phyloP scores from a whole-genome alignment of 257 asterid species.

The Voacanga thouarsii region DNA sequence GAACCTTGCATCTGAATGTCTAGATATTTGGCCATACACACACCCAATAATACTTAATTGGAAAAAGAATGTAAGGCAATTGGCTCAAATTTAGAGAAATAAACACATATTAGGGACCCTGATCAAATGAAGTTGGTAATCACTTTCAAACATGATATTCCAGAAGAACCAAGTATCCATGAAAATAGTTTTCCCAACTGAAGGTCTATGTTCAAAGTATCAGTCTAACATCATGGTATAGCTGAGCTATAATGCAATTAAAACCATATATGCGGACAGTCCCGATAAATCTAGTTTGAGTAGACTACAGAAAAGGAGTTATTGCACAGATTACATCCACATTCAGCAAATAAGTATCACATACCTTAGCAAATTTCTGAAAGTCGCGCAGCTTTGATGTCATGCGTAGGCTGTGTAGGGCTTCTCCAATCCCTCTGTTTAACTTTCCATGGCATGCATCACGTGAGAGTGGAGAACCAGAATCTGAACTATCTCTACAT shows the following conservation, averaged over 20 bases:
- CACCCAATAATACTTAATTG: not conserved
- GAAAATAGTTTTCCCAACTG: not conserved
- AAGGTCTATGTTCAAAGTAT: not conserved
- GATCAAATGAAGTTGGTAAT: not conserved
- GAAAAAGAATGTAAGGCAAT: too few relatives aligned
- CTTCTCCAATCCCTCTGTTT: conserved; percentile 59
- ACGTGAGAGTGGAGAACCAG: conserved; percentile 65
- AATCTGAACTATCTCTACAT: conserved; percentile 61
- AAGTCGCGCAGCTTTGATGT: conserved; percentile 93
- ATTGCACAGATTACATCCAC: not conserved
- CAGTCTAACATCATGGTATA: not conserved
- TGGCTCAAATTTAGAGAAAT: not conserved
- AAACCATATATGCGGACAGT: not conserved
- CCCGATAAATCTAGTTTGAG: not conserved
- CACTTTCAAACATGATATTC: not conserved
- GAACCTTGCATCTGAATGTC: too few relatives aligned
- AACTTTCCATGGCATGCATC: conserved; percentile 73
- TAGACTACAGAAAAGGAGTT: not conserved
- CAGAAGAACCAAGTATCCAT: not conserved
- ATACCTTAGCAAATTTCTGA: conserved; percentile 85
- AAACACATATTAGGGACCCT: not conserved
- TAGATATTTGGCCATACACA: not conserved
- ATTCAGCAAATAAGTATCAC: conserved; percentile 17
- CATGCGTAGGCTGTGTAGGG: conserved; percentile 75
- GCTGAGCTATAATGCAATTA: not conserved